Conservation (phyloP, 129 eudicot genomes). For the Tanacetum coccineum region DNA sequence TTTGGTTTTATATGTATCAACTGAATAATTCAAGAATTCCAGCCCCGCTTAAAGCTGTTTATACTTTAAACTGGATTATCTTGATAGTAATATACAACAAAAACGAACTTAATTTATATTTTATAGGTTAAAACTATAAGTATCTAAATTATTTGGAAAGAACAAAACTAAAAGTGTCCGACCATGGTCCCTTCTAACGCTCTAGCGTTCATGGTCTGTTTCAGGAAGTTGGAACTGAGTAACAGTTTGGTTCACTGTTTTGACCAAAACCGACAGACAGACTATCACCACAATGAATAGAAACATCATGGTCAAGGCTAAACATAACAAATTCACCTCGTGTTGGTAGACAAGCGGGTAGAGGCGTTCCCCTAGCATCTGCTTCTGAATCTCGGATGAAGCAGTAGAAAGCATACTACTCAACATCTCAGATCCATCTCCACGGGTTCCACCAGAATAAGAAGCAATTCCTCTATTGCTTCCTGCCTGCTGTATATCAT, state of each 20-base stretch:
- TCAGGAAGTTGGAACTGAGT: too few species aligned
- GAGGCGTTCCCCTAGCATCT: conserved; percentile 73
- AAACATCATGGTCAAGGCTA: neutral
- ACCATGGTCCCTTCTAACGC: neutral
- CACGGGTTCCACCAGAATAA: conserved; percentile 33
- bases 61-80: neutral
- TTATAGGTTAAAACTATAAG: neutral
- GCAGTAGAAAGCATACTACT: conserved; percentile 79
- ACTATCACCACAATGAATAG: neutral
- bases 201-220: neutral
- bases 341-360: conserved; percentile 71
- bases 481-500: conserved; percentile 13
- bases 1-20: neutral
- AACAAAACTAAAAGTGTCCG: neutral
- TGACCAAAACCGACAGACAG: neutral
- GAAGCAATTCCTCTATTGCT: conserved; percentile 40
- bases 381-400: conserved; percentile 67
- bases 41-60: neutral
- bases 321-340: conserved; percentile 38
- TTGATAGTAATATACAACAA: neutral
- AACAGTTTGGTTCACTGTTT: neutral
- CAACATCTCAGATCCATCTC: conserved; percentile 58
- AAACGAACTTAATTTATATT: neutral
- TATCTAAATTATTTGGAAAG: neutral
- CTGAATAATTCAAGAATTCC: neutral